phyloP scores from a whole-genome alignment of 139 green algal genomes.

The Picochlorum costavermella region DNA sequence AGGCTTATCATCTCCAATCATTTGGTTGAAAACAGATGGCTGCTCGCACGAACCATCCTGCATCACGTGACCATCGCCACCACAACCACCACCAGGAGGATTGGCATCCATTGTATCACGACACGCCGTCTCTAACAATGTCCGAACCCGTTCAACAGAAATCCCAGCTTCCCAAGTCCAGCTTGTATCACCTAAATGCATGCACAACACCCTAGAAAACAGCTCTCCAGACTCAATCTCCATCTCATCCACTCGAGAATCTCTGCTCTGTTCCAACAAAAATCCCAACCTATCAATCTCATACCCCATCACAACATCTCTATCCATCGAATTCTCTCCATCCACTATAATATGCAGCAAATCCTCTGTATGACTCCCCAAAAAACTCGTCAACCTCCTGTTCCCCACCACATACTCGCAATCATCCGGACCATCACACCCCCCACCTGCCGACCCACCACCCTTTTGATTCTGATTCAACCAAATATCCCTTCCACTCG shows the following conservation, averaged over 20 bases:
- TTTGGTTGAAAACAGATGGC: neutral
- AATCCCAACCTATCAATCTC: constrained; percentile 63
- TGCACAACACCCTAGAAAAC: no score
- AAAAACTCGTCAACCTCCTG: constrained; percentile 28
- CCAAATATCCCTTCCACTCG: neutral
- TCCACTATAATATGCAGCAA: constrained; percentile 29
- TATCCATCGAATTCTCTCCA: constrained; percentile 3
- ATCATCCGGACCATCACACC: no score
- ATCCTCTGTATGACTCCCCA: constrained; percentile 14
- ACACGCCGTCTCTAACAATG: no score
- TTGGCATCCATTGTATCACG: no score
- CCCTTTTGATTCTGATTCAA: constrained; percentile 2
- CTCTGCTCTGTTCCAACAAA: constrained; percentile 29
- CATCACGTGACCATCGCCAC: no score
- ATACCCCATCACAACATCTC: constrained; percentile 29
- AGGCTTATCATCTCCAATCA: neutral
- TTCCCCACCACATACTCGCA: no score
- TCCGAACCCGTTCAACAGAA: no score
- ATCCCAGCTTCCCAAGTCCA: no score
- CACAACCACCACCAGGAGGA: no score
- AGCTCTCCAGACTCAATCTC: neutral
- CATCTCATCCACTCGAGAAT: neutral
- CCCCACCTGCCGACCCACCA: no score
- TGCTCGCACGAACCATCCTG: neutral
- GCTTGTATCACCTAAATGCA: no score